Percentiles rank a stretch among this genome's conserved stretches.
Conservation (phyloP, 2,329 filamentous ascomycete genomes). For the Alternaria sp. region DNA sequence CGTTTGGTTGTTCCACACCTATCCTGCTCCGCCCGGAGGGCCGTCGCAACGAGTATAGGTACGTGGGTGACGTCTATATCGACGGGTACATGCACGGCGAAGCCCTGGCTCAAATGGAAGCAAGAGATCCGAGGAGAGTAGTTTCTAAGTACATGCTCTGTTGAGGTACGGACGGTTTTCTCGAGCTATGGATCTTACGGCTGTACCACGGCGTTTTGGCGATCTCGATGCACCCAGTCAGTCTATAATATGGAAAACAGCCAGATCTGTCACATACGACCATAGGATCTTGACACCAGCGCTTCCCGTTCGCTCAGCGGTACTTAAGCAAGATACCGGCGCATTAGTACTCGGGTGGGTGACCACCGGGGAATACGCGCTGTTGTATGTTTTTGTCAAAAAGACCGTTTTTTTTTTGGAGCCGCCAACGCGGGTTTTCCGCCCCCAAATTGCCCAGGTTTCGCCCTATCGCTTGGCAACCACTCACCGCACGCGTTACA, state of each 20-base stretch:
- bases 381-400: neutral
- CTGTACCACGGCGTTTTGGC: neutral
- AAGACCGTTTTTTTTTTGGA: neutral
- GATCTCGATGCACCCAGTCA: neutral
- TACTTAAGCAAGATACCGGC: neutral
- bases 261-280: neutral
- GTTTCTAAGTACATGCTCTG: neutral
- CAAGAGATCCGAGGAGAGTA: neutral
- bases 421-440: neutral
- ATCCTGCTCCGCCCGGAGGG: neutral
- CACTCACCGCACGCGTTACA: neutral
- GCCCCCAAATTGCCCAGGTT: neutral
- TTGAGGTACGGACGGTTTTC: no score
- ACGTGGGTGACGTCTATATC: constrained; percentile 1
- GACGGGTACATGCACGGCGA: constrained; percentile 2
- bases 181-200: no score
- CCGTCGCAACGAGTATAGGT: neutral
- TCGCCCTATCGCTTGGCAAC: neutral
- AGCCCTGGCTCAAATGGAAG: neutral
- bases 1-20: neutral
- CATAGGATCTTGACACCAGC: neutral
- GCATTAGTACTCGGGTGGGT: neutral
- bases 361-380: neutral
- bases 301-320: neutral
- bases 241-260: neutral